Base-by-base conservation (phyloP, 352 stramenopile species). In the Phytophthora hibernalis region DNA sequence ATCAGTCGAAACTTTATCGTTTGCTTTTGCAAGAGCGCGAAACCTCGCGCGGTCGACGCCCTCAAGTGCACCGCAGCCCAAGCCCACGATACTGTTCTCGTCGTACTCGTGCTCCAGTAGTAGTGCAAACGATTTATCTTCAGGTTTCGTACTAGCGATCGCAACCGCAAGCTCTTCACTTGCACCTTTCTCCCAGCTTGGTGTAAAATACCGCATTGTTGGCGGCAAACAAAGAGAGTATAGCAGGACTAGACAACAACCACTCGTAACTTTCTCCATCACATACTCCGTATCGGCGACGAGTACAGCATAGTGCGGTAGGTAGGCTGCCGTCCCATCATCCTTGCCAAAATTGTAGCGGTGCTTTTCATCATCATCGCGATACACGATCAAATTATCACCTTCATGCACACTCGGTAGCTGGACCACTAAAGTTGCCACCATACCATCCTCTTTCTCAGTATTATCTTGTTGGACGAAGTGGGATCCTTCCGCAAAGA, bases 211-310 rank as follows among this genome's bases (percentile, higher is more conserved):
- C 16, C 1, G 7, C 16, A 30, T 30, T 30, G 26, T 30, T 22
- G 38, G 38, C n/a, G 38, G 38, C 18, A 45, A 45, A 13, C 54
- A 70, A 9, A 70, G 24, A 28, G 54, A 70, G 24, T 70, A 65
- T 6, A 65, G 54, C 12, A 70, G 24, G 10, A 49, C 54, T 5
- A 70, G 42, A 10, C 62, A 54, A 43, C 56, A 70, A 2, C 62
- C 54, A 18, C 53, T 70, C 40, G 54, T 70, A 35, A 70, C 62
- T 45, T 54, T 20, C 26, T 65, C 54, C 9, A 70, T n/a, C 7
- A 54, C 43, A 37, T 65, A 48, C 3, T 61, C 54, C 10, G 62
- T 47, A 38, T 70, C 62, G 50, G 62, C 62, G 20, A 65, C 65
- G 38, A 65, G 54, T 1, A 65, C 62, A 1, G 62, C 54, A 40